A percentile compares a stretch with the other conserved stretches of the same genome.
Evolutionary conservation across 2,329 filamentous ascomycete species (phyloP).

Genomic region (Trichoderma gracile): DNA sequence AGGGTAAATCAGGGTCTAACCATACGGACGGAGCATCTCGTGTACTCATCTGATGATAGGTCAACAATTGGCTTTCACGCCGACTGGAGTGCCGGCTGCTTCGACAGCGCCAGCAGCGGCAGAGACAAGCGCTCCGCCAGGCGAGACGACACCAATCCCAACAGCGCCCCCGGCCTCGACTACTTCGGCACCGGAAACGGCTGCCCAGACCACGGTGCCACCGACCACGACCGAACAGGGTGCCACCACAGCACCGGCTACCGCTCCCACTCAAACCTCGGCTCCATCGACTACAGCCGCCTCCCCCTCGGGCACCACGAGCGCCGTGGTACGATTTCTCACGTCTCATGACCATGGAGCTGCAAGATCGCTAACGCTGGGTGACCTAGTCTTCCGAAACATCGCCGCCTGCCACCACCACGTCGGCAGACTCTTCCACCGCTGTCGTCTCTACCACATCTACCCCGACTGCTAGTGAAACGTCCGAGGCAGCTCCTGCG

Average conservation of each 20-base stretch:
- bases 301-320: conserved; percentile 15
- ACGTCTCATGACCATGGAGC: not conserved
- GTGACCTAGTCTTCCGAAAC: not conserved
- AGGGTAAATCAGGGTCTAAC: conserved; percentile 22
- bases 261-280: conserved; percentile 10
- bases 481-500: conserved; percentile 19
- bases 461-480: conserved; percentile 22
- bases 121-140: not conserved
- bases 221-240: conserved; percentile 8
- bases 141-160: not conserved
- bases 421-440: not conserved
- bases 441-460: conserved; percentile 6
- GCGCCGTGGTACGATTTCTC: conserved; percentile 5
- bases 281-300: conserved; percentile 22
- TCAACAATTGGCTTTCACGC: conserved; percentile 15
- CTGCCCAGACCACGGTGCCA: not conserved
- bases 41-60: conserved; percentile 14
- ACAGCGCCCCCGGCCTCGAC: not conserved
- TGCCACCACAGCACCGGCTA: conserved; percentile 9
- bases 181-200: conserved; percentile 2
- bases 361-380: not conserved
- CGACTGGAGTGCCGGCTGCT: conserved; percentile 3
- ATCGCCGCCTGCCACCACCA: not conserved
- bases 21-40: not conserved
- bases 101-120: conserved; percentile 1